phyloP scores from a whole-genome alignment of 495 filamentous ascomycete species.

The Penicillium silybi region DNA sequence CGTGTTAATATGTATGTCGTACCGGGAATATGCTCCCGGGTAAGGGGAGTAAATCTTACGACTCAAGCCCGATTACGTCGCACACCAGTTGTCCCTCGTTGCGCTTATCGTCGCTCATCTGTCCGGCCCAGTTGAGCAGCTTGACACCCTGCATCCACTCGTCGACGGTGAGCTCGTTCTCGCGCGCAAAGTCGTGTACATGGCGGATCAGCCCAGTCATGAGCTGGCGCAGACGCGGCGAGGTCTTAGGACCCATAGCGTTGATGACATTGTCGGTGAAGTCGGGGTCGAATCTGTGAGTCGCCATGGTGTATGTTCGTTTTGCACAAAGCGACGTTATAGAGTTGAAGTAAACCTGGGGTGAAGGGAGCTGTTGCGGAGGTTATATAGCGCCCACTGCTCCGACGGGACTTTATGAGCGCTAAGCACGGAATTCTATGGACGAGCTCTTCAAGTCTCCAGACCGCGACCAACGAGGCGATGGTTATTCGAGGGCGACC shows the following conservation, averaged over 20 bases:
- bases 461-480: slow-evolving; percentile 16
- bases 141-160: slow-evolving; percentile 45
- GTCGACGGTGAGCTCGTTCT: slow-evolving; percentile 46
- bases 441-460: background rate
- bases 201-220: slow-evolving; percentile 42
- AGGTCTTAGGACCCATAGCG: slow-evolving; percentile 63
- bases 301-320: slow-evolving; percentile 24
- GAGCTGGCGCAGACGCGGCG: slow-evolving; percentile 48
- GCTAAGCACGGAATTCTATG: slow-evolving; percentile 5
- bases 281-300: slow-evolving; percentile 49
- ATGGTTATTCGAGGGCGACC: slow-evolving; percentile 23
- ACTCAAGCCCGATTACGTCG: slow-evolving; percentile 71
- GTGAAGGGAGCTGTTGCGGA: background rate
- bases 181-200: slow-evolving; percentile 47
- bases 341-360: background rate
- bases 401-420: slow-evolving; percentile 15
- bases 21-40: background rate
- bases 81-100: slow-evolving; percentile 71
- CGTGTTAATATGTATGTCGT: background rate
- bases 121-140: slow-evolving; percentile 69
- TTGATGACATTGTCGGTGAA: slow-evolving; percentile 69
- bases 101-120: slow-evolving; percentile 64
- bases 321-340: background rate
- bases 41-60: slow-evolving; percentile 35
- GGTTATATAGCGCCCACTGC: slow-evolving; percentile 8